phyloP scores from a whole-genome alignment of 2,329 filamentous ascomycete species.

The Sclerotinia glacialis region DNA sequence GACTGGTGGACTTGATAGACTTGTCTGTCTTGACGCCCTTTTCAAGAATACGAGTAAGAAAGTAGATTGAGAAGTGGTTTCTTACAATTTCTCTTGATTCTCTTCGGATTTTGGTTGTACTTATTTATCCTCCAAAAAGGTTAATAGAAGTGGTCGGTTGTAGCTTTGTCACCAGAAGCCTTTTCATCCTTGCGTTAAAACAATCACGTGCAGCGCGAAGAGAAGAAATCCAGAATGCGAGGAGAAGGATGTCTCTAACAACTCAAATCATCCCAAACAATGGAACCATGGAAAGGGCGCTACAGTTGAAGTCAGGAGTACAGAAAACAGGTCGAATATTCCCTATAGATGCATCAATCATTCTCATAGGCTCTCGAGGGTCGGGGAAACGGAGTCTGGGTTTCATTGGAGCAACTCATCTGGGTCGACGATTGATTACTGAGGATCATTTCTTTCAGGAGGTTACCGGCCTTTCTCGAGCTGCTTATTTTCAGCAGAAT shows the following conservation, averaged over 20 bases:
- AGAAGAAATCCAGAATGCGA: not conserved
- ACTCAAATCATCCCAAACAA: constrained; percentile 32
- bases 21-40: too few species aligned
- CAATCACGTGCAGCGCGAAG: constrained; percentile 10
- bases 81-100: not conserved
- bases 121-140: not conserved
- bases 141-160: not conserved
- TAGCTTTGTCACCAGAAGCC: not conserved
- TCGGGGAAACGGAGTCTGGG: constrained; percentile 74
- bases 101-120: not conserved
- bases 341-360: constrained; percentile 60
- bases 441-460: constrained; percentile 67
- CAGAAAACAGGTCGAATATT: constrained; percentile 33
- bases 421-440: constrained; percentile 66
- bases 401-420: constrained; percentile 70
- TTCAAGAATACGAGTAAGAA: not conserved
- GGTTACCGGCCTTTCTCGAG: constrained; percentile 58
- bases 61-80: not conserved
- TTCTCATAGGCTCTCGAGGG: constrained; percentile 70
- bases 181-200: constrained; percentile 9
- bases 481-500: constrained; percentile 60
- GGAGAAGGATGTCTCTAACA: constrained; percentile 32
- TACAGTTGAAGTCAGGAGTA: constrained; percentile 29
- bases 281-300: constrained; percentile 22
- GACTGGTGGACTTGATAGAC: too few species aligned